Percentiles rank a stretch among this genome's conserved stretches.
Conservation (phyloP, 805 yeast species). For the Lipomyces spencermartinsiae region DNA sequence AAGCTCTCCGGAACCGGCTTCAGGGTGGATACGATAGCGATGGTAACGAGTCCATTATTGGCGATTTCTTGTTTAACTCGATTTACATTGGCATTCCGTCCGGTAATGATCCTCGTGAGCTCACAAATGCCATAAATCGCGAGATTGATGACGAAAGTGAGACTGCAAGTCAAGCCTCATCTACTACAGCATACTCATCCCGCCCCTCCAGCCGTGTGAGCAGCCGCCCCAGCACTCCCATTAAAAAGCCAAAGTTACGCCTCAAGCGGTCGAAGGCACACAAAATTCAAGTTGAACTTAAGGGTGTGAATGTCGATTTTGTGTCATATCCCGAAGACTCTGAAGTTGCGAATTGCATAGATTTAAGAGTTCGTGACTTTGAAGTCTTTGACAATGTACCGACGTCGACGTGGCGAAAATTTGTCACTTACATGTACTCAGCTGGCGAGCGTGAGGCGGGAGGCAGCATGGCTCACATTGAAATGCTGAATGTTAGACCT, state of each 20-base stretch:
- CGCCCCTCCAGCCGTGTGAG: conserved; percentile 18
- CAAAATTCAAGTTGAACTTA: conserved; percentile 63
- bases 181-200: conserved; percentile 26
- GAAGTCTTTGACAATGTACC: conserved; percentile 78
- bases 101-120: conserved; percentile 51
- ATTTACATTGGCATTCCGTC: conserved; percentile 70
- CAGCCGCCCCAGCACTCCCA: conserved; percentile 7
- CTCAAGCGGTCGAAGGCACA: conserved; percentile 69
- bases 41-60: conserved; percentile 49
- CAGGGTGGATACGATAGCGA: conserved; percentile 32
- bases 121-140: conserved; percentile 57
- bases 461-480: conserved; percentile 63
- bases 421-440: conserved; percentile 70
- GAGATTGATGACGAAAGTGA: conserved; percentile 52
- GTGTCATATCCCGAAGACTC: conserved; percentile 52
- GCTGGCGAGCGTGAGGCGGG: conserved; percentile 75
- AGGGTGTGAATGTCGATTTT: conserved; percentile 58
- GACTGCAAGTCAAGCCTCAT: conserved; percentile 32
- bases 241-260: conserved; percentile 51
- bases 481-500: conserved; percentile 68
- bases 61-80: conserved; percentile 77
- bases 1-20: conserved; percentile 39
- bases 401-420: conserved; percentile 89
- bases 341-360: conserved; percentile 47
- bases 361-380: conserved; percentile 58